phyloP scores from a whole-genome alignment of 441 rosid species.

The Bocquillonia castaneifolia region DNA sequence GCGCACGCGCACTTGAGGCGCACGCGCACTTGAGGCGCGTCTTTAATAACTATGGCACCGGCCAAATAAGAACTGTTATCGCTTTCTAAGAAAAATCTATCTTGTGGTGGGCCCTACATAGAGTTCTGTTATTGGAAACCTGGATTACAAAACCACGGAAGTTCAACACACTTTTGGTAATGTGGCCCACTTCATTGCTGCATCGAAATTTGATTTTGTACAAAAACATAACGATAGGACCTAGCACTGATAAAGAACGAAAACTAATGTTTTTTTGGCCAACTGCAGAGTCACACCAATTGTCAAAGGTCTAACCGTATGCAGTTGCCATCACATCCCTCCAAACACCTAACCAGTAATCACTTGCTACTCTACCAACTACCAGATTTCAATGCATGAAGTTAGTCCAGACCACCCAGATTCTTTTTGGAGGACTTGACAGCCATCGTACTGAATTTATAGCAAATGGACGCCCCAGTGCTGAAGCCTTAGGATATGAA shows the following conservation, averaged over 20 bases:
- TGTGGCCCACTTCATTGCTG: not conserved
- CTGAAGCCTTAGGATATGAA: not conserved
- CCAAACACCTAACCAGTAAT: not conserved
- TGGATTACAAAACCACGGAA: not conserved
- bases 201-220: not conserved
- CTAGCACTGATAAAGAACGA: too few species aligned
- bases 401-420: not conserved
- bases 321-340: not conserved
- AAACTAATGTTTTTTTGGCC: not conserved
- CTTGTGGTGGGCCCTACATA: not conserved
- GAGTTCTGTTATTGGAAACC: not conserved
- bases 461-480: not conserved
- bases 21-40: too few species aligned
- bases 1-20: too few species aligned
- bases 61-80: not conserved
- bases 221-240: not conserved
- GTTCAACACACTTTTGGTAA: not conserved
- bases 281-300: not conserved
- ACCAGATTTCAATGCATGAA: not conserved
- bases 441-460: not conserved
- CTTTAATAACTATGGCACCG: too few species aligned
- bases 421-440: not conserved
- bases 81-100: not conserved
- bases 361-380: not conserved
- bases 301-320: not conserved